A percentile compares a stretch with the other conserved stretches of the same genome.
These are phyloP conservation scores for Neopestalotiopsis rosae DNA, from an alignment of 2,329 filamentous ascomycete species.

Conservation along the genomic window DNA sequence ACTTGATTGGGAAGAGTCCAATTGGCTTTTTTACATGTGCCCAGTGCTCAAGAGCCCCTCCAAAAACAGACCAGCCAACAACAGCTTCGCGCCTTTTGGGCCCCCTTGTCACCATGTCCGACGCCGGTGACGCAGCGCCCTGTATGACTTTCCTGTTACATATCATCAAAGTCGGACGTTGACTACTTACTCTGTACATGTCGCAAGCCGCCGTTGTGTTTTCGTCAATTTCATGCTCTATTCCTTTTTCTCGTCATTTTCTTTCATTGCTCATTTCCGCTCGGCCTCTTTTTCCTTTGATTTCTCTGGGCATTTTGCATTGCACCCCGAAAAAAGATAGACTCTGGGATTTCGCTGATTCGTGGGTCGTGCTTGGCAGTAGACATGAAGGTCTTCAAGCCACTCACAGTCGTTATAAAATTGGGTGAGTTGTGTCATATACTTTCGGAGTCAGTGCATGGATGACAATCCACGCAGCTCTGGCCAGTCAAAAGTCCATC, in stretches of 20 bases:
- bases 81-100: background rate
- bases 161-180: constrained; percentile 11
- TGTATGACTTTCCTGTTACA: constrained; percentile 30
- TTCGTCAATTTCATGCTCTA: background rate
- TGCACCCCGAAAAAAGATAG: background rate
- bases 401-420: constrained; percentile 84
- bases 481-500: background rate
- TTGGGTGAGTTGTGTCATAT: constrained; percentile 64
- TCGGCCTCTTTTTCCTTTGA: background rate
- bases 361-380: constrained; percentile 33
- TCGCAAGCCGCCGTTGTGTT: background rate
- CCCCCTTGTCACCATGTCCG: constrained; percentile 27
- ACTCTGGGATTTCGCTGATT: background rate
- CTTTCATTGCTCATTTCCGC: background rate
- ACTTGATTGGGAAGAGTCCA: background rate
- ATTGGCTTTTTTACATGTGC: background rate
- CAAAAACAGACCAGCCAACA: background rate
- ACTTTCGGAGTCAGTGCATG: background rate
- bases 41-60: too few species aligned
- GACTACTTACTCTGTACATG: background rate
- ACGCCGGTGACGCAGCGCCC: constrained; percentile 29
- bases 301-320: background rate
- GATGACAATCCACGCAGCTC: background rate
- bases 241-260: background rate
- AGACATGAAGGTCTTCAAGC: constrained; percentile 70